A percentile compares a stretch with the other conserved stretches of the same genome.
phyloP scores from a whole-genome alignment of 2,329 filamentous ascomycete species.

The Boeremia lycopersici region DNA sequence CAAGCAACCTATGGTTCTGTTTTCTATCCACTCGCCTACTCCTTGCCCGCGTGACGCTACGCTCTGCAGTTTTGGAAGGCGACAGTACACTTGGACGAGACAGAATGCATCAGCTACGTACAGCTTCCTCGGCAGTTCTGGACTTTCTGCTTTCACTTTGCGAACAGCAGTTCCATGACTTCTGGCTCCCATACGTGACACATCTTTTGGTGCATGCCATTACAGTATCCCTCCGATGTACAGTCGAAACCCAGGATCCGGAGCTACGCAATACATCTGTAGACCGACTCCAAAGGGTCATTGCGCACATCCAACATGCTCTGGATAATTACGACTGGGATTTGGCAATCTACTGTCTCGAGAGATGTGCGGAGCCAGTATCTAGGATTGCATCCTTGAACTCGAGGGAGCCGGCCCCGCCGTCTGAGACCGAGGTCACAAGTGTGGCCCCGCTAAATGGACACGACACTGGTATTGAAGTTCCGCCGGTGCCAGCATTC shows the following conservation, averaged over 20 bases:
- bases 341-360: conserved; percentile 60
- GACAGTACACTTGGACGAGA: conserved; percentile 30
- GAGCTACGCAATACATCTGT: conserved; percentile 55
- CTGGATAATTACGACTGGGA: conserved; percentile 61
- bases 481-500: conserved; percentile 25
- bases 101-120: conserved; percentile 54
- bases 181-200: conserved; percentile 58
- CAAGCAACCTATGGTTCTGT: conserved; percentile 49
- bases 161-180: conserved; percentile 57
- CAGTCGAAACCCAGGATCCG: conserved; percentile 57
- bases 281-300: conserved; percentile 55
- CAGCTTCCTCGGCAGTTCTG: conserved; percentile 57
- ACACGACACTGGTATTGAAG: conserved; percentile 4
- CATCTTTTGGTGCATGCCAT: conserved; percentile 61
- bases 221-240: conserved; percentile 59
- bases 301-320: conserved; percentile 55
- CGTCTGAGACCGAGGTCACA: conserved; percentile 24
- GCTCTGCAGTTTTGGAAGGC: conserved; percentile 35
- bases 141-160: conserved; percentile 57
- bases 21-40: conserved; percentile 49
- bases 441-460: conserved; percentile 18
- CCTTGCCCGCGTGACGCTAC: conserved; percentile 46
- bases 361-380: conserved; percentile 49
- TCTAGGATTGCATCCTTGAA: conserved; percentile 43
- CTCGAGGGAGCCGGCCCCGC: conserved; percentile 24